Evolutionary conservation across 179 eudicot genomes (phyloP), one percentile per base, ranked within the genome.

Genomic region (Beta lomatogona): DNA sequence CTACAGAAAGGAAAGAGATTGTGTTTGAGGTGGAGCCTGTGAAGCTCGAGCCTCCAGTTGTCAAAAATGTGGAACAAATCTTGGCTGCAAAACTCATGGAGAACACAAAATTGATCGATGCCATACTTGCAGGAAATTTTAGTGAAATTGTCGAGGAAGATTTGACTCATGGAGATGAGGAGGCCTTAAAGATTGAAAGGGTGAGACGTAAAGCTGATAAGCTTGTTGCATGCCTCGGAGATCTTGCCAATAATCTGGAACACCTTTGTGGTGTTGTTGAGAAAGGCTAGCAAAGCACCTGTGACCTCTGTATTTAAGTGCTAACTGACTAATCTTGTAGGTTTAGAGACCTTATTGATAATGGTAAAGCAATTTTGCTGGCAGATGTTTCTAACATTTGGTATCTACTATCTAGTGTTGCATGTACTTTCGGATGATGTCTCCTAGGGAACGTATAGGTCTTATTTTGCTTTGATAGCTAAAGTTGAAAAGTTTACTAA

Each of bases 141-240:
- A 63, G 75, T 21, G 84, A 85, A 78, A 80, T 54, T 50, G 67
- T 54, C 6, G 87, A 84, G 16, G 80, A 55, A 11, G 83, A 71
- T 55, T 81, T 81, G 60, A 78, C 78, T 22, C 84, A 84, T 80
- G 13, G 81, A 71, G 85, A 90, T 6, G 83, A 68, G 1, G 89
- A 88, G 46, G 77, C 87, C 55, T 16, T 76, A 36, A 77, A 85
- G 65, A 82, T 71, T 50, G 87, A 83, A 80, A 79, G 79, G 52
- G 82, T 81, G 6, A 88, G 93, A 80, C 54, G 63, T 60, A 87
- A 86, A 81, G 96, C 91, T 31, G 94, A 93, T 22, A 87, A 90
- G 87, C 91, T 92, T 66, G 83, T 91, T 11, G 73, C 83, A 64
- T 88, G 90, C 80, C 86, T 93, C 7, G 82, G 82, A 25, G 90